These are phyloP conservation scores for Arthroderma sp. DNA, from an alignment of 2,329 filamentous ascomycete species.

Conservation along the genomic window DNA sequence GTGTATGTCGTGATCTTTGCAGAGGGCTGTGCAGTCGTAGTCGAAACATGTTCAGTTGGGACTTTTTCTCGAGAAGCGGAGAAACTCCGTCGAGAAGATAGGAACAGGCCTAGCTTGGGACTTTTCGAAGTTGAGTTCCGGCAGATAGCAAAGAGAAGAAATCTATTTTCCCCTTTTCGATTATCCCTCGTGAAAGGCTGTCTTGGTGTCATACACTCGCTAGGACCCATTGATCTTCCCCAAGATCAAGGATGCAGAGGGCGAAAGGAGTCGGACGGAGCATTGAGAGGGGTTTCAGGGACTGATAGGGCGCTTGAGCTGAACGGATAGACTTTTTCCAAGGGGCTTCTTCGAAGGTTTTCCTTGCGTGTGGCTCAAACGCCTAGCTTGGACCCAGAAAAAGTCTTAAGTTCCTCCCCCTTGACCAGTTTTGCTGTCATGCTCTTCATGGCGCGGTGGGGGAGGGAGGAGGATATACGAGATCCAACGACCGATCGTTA, in stretches of 20 bases:
- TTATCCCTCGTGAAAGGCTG: background rate
- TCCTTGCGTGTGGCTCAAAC: conserved; percentile 1
- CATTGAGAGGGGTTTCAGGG: background rate
- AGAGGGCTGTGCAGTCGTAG: background rate
- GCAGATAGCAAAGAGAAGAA: background rate
- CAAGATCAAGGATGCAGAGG: background rate
- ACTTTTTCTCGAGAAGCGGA: background rate
- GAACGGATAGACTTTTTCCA: background rate
- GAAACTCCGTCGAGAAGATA: background rate
- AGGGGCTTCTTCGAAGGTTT: background rate
- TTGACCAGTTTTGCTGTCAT: background rate
- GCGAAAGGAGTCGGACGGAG: background rate
- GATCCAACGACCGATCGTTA: background rate
- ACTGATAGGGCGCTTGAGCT: background rate
- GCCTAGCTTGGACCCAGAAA: background rate
- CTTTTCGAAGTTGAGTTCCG: background rate
- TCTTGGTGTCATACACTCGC: background rate
- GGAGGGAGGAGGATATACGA: background rate
- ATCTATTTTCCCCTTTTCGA: background rate
- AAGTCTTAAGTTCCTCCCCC: background rate
- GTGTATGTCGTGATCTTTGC: background rate
- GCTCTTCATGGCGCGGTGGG: background rate
- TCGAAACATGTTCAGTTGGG: background rate
- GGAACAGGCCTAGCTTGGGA: background rate
- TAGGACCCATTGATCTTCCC: background rate